A percentile compares a stretch with the other conserved stretches of the same genome.
Evolutionary conservation across 208 protist genomes (phyloP).

Genomic region (Trypanosomatidae sp.): DNA sequence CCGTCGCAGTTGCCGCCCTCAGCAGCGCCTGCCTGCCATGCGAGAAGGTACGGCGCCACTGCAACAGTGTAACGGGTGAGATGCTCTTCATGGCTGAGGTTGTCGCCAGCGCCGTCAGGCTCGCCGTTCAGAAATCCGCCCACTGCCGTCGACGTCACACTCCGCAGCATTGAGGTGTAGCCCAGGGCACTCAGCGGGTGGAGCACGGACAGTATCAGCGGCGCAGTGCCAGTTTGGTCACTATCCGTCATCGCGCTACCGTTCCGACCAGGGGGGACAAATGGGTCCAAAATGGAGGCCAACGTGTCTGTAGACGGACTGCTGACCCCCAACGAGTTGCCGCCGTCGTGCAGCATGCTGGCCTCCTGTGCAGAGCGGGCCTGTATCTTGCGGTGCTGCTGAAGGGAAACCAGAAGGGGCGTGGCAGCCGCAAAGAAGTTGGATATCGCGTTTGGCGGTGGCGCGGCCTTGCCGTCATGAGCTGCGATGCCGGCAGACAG

Average conservation of each 20-base stretch:
- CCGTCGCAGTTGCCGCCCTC: background rate
- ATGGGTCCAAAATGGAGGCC: background rate
- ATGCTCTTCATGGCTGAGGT: background rate
- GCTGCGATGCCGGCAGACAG: background rate
- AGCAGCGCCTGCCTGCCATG: conserved; percentile 7
- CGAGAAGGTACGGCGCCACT: conserved; percentile 28
- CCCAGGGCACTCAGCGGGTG: conserved; percentile 44
- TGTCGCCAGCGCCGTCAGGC: background rate
- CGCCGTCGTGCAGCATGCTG: conserved; percentile 4
- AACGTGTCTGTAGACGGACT: background rate
- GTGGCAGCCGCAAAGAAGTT: conserved; percentile 7
- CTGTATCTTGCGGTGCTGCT: conserved; percentile 21
- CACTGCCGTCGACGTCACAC: background rate
- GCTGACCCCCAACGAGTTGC: conserved; percentile 1
- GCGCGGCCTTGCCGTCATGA: background rate
- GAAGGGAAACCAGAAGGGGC: conserved; percentile 16
- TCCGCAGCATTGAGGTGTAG: conserved; percentile 40
- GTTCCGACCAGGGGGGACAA: background rate
- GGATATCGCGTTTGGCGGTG: background rate
- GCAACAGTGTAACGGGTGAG: conserved; percentile 12
- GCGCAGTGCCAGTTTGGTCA: background rate
- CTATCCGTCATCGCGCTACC: background rate
- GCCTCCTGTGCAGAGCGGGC: conserved; percentile 12
- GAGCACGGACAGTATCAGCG: conserved; percentile 36
- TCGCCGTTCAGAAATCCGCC: background rate